Conservation (phyloP, 257 asterid genomes). For the Thymus mandschuricus region DNA sequence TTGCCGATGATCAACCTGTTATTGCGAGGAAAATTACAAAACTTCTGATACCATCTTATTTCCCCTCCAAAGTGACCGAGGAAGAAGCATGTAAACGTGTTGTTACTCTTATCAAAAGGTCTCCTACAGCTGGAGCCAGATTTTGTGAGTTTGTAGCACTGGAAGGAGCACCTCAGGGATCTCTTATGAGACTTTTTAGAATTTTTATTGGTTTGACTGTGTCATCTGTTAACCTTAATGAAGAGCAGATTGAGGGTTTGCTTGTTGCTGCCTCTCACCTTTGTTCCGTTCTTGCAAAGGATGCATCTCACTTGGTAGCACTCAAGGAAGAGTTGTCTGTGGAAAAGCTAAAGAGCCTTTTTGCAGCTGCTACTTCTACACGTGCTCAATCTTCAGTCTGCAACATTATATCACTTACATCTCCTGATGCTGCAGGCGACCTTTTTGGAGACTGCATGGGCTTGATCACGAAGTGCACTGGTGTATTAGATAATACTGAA, state of each 20-base stretch:
- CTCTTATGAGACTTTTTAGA: constrained; percentile 66
- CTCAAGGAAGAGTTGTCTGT: constrained; percentile 64
- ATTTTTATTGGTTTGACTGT: constrained; percentile 51
- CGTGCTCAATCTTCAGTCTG: constrained; percentile 79
- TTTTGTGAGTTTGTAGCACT: constrained; percentile 84
- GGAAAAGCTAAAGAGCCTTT: constrained; percentile 65
- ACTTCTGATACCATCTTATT: constrained; percentile 92
- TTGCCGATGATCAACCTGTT: constrained; percentile 77
- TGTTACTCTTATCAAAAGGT: constrained; percentile 77
- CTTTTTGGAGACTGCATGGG: constrained; percentile 76
- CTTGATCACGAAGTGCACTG: constrained; percentile 60
- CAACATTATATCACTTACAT: constrained; percentile 61
- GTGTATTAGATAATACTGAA: constrained; percentile 50
- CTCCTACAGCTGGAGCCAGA: constrained; percentile 87
- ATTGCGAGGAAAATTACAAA: constrained; percentile 83
- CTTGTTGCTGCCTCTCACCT: constrained; percentile 78
- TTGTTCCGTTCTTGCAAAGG: constrained; percentile 58
- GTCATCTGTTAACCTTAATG: constrained; percentile 55
- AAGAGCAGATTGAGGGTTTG: constrained; percentile 64
- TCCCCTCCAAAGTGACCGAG: constrained; percentile 65
- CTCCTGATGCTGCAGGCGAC: constrained; percentile 56
- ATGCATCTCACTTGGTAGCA: constrained; percentile 52
- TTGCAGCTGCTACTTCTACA: constrained; percentile 69
- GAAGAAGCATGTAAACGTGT: constrained; percentile 94
- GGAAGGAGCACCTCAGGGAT: constrained; percentile 72